Base-by-base conservation (phyloP, 805 yeast genomes). In the Saccharomycopsis fodiens region DNA sequence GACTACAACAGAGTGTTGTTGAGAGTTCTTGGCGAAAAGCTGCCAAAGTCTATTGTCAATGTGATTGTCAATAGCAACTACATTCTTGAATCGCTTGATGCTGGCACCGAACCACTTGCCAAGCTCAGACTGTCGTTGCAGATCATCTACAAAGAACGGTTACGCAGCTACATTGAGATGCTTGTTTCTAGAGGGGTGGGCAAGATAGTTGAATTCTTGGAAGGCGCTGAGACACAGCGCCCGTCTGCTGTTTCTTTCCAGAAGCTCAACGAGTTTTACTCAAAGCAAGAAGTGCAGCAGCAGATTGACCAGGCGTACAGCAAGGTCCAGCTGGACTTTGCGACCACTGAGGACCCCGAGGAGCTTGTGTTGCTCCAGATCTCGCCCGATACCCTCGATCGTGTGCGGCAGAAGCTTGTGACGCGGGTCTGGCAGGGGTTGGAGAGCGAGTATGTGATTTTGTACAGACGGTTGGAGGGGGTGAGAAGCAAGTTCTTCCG, bases 391-490 rank as follows among this genome's bases (percentile, higher is more conserved):
- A 58, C 59, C 10, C 58, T 60, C 1, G 44, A 66, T 29, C 70
- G 67, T 48, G 64, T 70, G 50, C 83, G 78, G 55, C 70, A 67
- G 40, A 77, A 72, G 38, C 58, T 85, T 35, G 63, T 79, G 34
- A 78, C 74, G 32, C 75, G 72, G 55, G 69, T 86, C 46, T 82
- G 95, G 93, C 67, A 71, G 13, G 78, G 83, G 16, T 63, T 85
- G 47, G 86, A 82, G 53, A 78, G 76, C 17, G 76, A 78, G 51
- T 80, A 79, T 53, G 72, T 75, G 17, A 68, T 72, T 4, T 66
- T 76, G 21, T 76, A 81, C 53, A 62, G 72, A 51, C 70, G 77
- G 39, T 63, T 88, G 47, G 71, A 70, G 51, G 65, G 68, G 1
- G 68, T 84, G 16, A 69, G 82, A 29, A 77, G 71, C 41, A 74